These are phyloP conservation scores for Yamadazyma sp. DNA, from an alignment of 1,139 yeast species.

Conservation along the genomic window DNA sequence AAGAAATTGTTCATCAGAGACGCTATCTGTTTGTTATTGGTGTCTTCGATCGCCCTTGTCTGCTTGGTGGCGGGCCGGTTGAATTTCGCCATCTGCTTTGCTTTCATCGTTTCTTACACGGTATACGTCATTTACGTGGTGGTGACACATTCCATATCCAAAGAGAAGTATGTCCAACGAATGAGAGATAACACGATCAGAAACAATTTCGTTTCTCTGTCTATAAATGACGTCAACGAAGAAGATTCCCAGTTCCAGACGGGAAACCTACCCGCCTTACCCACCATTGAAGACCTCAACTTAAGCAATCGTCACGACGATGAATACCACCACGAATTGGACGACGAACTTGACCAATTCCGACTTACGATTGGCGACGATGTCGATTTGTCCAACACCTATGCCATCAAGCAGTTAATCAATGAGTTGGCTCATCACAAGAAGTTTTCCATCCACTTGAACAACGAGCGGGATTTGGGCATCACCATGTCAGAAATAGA, in stretches of 20 bases:
- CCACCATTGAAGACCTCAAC: constrained; percentile 32
- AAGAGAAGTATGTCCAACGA: constrained; percentile 19
- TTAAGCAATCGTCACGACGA: constrained; percentile 22
- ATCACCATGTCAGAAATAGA: constrained; percentile 7
- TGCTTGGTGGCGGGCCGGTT: constrained; percentile 48
- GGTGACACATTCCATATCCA: constrained; percentile 27
- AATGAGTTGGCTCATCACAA: constrained; percentile 25
- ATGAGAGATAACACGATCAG: constrained; percentile 32
- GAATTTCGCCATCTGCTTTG: constrained; percentile 42
- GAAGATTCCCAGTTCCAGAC: constrained; percentile 15
- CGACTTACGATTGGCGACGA: constrained; percentile 13
- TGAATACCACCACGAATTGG: constrained; percentile 16
- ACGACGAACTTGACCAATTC: constrained; percentile 17
- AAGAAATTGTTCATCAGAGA: constrained; percentile 55
- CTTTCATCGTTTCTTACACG: constrained; percentile 51
- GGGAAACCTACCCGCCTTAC: constrained; percentile 22
- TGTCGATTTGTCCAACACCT: constrained; percentile 26
- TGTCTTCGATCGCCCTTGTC: constrained; percentile 41
- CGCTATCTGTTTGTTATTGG: constrained; percentile 47
- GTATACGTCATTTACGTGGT: constrained; percentile 52
- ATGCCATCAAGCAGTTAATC: constrained; percentile 35
- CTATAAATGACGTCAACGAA: constrained; percentile 6
- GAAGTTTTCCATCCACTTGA: constrained; percentile 7
- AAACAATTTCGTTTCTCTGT: constrained; percentile 4
- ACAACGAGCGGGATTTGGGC: constrained; percentile 7